Conservation (phyloP, 1,284 basidiomycete species). For the Tilletia horrida region DNA sequence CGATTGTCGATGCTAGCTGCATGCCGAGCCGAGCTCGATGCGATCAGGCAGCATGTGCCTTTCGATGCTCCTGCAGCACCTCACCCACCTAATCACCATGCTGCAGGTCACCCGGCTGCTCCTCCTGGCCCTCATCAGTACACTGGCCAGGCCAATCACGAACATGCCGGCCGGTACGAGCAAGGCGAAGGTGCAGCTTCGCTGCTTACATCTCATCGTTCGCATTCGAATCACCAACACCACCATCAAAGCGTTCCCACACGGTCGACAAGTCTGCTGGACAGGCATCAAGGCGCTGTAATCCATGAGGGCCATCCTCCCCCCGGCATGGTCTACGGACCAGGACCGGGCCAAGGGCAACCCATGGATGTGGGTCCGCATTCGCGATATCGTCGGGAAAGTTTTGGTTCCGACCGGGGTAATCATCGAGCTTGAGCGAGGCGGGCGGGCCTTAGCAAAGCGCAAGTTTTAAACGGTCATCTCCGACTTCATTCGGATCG, state of each 20-base stretch:
- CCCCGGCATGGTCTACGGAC: neutral
- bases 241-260: neutral
- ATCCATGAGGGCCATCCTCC: neutral
- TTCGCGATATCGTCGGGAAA: neutral
- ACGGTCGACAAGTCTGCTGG: neutral
- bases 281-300: neutral
- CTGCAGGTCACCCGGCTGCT: neutral
- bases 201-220: no score
- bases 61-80: constrained; percentile 1
- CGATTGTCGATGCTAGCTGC: constrained; percentile 4
- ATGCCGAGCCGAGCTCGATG: constrained; percentile 3
- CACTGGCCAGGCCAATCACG: no score
- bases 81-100: neutral
- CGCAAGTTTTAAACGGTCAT: no score
- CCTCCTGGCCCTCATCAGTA: no score
- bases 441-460: no score
- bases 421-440: neutral
- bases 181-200: no score
- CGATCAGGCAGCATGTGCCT: neutral
- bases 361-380: neutral
- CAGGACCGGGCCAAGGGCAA: constrained; percentile 4
- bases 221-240: neutral
- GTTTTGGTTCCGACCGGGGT: neutral
- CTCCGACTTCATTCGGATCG: no score
- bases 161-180: no score